A percentile compares a stretch with the other conserved stretches of the same genome.
phyloP scores from a whole-genome alignment of 2,329 filamentous ascomycete species.

The Pestalotiopsis sp. region DNA sequence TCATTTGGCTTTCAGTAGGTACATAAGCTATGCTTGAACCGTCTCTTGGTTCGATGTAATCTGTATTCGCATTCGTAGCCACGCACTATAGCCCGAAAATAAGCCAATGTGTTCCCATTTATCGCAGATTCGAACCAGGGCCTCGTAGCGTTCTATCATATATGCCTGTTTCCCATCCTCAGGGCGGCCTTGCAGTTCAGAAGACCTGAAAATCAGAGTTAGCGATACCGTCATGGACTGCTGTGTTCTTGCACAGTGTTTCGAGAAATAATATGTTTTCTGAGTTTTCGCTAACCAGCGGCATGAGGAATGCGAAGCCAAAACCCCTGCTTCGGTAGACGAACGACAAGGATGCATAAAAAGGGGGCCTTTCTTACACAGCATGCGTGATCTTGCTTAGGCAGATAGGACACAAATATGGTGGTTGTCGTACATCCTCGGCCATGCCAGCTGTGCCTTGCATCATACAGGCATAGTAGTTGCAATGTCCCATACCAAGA shows the following conservation, averaged over 20 bases:
- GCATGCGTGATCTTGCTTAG: constrained; percentile 50
- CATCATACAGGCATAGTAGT: constrained; percentile 67
- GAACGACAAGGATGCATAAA: not conserved
- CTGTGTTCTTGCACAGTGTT: not conserved
- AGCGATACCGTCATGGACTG: not conserved
- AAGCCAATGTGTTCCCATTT: constrained; percentile 40
- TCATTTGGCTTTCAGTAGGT: not conserved
- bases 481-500: constrained; percentile 66
- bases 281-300: not conserved
- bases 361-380: constrained; percentile 14
- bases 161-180: constrained; percentile 22
- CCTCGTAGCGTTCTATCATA: constrained; percentile 38
- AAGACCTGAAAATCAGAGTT: constrained; percentile 12
- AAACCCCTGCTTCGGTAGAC: not conserved
- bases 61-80: constrained; percentile 37
- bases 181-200: constrained; percentile 19
- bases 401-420: constrained; percentile 64
- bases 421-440: constrained; percentile 64
- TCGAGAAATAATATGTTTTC: not conserved
- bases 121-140: constrained; percentile 43
- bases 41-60: not conserved
- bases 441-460: constrained; percentile 57
- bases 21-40: not conserved
- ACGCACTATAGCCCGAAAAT: constrained; percentile 47
- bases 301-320: not conserved